Conservation (phyloP, 2,329 filamentous ascomycete genomes). For the Corniculantispora saksenae region DNA sequence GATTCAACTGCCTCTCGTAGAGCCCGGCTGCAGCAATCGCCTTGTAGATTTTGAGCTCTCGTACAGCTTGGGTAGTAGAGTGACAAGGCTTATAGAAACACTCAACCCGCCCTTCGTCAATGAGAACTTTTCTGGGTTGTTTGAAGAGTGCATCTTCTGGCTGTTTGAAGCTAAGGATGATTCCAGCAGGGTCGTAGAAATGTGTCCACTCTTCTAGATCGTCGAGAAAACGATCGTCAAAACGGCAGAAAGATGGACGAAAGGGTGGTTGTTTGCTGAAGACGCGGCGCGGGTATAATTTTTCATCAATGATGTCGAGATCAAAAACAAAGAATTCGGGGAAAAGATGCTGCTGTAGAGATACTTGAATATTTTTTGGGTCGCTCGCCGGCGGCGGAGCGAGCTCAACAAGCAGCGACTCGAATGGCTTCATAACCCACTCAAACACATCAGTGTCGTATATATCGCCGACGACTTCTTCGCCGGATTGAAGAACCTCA, state of each 20-base stretch:
- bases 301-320: conserved; percentile 22
- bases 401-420: conserved; percentile 25
- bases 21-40: conserved; percentile 20
- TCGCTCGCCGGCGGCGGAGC: conserved; percentile 20
- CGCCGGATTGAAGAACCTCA: conserved; percentile 23
- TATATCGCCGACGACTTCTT: conserved; percentile 22
- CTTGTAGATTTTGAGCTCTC: conserved; percentile 23
- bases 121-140: conserved; percentile 24
- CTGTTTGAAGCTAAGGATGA: conserved; percentile 23
- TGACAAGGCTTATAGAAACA: conserved; percentile 28
- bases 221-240: conserved; percentile 24
- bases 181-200: conserved; percentile 25
- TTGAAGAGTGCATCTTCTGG: conserved; percentile 28
- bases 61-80: conserved; percentile 17
- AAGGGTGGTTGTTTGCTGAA: not conserved
- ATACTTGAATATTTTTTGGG: conserved; percentile 18
- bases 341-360: conserved; percentile 25
- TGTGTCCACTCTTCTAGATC: conserved; percentile 27
- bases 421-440: conserved; percentile 25
- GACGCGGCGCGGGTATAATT: not conserved
- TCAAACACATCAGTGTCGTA: conserved; percentile 26
- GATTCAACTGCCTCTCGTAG: conserved; percentile 14
- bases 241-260: conserved; percentile 21
- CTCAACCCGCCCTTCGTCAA: conserved; percentile 21
- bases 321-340: conserved; percentile 24